Conservation (phyloP, 306 rosid genomes). For the Geum urbanum region DNA sequence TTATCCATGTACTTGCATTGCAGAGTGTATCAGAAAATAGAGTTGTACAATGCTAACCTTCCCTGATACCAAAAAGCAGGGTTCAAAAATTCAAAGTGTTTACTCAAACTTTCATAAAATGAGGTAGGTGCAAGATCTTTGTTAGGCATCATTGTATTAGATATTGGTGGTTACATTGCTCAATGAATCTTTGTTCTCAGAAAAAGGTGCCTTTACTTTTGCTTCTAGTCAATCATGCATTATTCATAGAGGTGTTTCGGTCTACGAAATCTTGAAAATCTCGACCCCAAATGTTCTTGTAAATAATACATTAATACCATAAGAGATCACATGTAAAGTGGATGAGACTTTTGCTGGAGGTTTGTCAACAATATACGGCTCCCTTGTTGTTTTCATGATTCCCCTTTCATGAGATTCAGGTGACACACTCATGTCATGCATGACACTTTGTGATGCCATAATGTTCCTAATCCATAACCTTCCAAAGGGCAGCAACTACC, state of each 20-base stretch:
- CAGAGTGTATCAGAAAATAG: neutral
- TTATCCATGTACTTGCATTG: slow-evolving; percentile 18
- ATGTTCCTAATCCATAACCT: neutral
- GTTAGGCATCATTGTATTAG: neutral
- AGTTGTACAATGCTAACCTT: neutral
- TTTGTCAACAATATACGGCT: slow-evolving; percentile 1
- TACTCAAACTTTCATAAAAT: neutral
- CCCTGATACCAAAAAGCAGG: neutral
- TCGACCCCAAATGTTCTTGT: too few relatives aligned
- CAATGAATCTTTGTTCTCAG: neutral
- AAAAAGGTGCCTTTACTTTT: neutral
- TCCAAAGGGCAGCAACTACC: slow-evolving; percentile 1
- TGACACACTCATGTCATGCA: neutral
- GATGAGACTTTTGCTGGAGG: neutral
- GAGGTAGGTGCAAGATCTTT: neutral
- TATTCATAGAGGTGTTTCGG: neutral
- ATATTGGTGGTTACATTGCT: neutral
- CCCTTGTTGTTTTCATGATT: neutral
- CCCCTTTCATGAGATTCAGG: slow-evolving; percentile 6
- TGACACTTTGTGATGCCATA: neutral
- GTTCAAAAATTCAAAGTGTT: neutral
- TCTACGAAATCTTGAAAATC: too few relatives aligned
- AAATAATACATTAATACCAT: too few relatives aligned
- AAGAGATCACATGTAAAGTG: neutral
- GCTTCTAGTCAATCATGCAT: neutral